Base-by-base conservation (phyloP, 2,329 filamentous ascomycete species). In the Fusarium annulatum region DNA sequence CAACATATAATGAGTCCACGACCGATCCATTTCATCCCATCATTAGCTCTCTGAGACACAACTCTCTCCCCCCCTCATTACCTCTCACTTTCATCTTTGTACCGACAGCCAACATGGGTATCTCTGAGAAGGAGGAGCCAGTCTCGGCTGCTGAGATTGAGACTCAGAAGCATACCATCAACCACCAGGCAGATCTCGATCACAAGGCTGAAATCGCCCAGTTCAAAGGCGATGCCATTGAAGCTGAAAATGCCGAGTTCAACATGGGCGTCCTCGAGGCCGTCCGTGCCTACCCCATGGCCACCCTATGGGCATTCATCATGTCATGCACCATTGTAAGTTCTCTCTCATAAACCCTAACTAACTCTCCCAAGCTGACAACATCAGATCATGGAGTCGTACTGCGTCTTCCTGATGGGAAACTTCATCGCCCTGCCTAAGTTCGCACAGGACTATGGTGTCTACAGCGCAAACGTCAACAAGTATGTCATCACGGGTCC, bases 341-440 rank as follows among this genome's bases (percentile, higher is more conserved):
- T 48, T 36, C 8, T 26, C 15, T n/a, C 8, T 9, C 12, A 18
- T 18, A 3, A 4, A 28, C 34, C 19, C 0, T n/a, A 0, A 5
- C 19, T 11, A 4, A 28, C 12, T 21, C n/a, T 16, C 5, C 26
- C 28, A n/a, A 15, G n/a, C 55, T 57, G 5, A 57, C 55, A 19
- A 28, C 5, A 12, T 2, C 18, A 86, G 85, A 83, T 87, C 63
- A 87, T 87, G 85, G 85, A 87, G 72, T 84, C 84, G 0, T 87
- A 85, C 79, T 83, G 84, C 61, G 84, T 87, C 79, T 86, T 86
- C 74, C 76, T 87, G 14, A 85, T 84, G 48, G 82, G 83, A 34
- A 85, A 85, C 73, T 86, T 86, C 49, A 81, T 87, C 67, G 85
- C 85, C 5, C 80, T 85, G 2, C 52, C 64, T 7, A 77, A 77